These are phyloP conservation scores for Magnolia officinalis DNA, from an alignment of 164 flowering plant species.

Conservation along the genomic window DNA sequence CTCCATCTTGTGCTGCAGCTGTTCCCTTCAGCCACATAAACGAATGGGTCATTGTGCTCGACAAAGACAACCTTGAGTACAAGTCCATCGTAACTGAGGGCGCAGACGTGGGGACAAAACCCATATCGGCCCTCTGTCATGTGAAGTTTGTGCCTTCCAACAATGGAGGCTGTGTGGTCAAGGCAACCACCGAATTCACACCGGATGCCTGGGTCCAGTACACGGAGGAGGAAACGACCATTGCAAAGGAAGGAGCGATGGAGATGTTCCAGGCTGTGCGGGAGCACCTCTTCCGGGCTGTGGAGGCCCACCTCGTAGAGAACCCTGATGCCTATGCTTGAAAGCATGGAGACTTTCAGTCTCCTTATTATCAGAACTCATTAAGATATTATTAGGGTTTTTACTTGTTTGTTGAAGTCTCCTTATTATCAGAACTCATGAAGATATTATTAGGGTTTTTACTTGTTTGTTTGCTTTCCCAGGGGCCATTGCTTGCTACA, in stretches of 20 bases:
- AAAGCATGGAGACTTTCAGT: background rate
- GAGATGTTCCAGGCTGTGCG: constrained; percentile 2
- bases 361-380: too few relatives aligned
- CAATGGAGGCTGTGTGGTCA: background rate
- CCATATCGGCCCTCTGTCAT: background rate
- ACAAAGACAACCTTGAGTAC: constrained; percentile 2
- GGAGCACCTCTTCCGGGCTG: background rate
- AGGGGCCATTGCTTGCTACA: too few relatives aligned
- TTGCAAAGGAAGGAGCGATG: background rate
- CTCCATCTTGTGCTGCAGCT: background rate
- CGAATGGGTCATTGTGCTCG: constrained; percentile 1
- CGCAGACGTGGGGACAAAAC: constrained; percentile 1
- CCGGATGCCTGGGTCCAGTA: background rate
- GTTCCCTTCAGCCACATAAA: background rate
- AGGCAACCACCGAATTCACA: background rate
- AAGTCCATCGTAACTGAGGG: background rate
- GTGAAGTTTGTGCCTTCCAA: background rate
- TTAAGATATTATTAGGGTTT: too few relatives aligned
- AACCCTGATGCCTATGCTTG: constrained; percentile 6
- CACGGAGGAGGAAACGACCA: background rate
- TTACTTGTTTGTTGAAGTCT: too few relatives aligned
- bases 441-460: too few relatives aligned
- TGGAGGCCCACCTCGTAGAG: constrained; percentile 2
- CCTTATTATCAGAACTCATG: too few relatives aligned
- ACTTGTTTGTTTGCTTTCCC: too few relatives aligned